Evolutionary conservation across 805 yeast species (phyloP).

Genomic region (Pichia heedii): DNA sequence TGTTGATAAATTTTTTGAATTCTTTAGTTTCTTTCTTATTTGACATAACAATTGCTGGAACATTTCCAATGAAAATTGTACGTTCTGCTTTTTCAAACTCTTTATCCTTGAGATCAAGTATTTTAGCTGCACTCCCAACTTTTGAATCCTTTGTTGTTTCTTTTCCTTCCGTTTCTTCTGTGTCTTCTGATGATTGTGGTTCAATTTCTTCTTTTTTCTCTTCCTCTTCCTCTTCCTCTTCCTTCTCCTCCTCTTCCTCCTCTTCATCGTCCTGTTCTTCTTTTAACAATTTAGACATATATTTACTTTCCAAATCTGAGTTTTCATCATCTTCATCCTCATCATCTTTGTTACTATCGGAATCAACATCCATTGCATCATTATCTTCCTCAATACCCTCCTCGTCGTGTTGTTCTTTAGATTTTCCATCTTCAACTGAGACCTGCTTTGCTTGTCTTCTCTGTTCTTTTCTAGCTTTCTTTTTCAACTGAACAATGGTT

Average conservation of each 20-base stretch:
- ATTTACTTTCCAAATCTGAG: slow-evolving; percentile 11
- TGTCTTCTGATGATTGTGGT: slow-evolving; percentile 14
- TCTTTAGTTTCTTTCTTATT: slow-evolving; percentile 50
- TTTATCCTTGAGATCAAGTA: slow-evolving; percentile 52
- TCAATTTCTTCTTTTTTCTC: slow-evolving; percentile 16
- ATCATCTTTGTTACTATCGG: slow-evolving; percentile 21
- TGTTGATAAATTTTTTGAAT: slow-evolving; percentile 55
- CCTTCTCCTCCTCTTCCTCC: slow-evolving; percentile 14
- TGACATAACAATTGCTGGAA: slow-evolving; percentile 55
- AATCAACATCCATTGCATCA: slow-evolving; percentile 22
- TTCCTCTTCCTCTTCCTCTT: slow-evolving; percentile 2
- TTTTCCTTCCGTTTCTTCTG: slow-evolving; percentile 8
- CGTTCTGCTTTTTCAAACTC: slow-evolving; percentile 77
- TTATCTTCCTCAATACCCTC: slow-evolving; percentile 18
- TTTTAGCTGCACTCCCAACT: slow-evolving; percentile 32
- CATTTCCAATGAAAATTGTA: slow-evolving; percentile 84
- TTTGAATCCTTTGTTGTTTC: slow-evolving; percentile 21
- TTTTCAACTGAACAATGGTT: slow-evolving; percentile 8
- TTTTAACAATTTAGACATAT: slow-evolving; percentile 18
- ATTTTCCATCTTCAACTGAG: slow-evolving; percentile 13
- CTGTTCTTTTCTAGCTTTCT: slow-evolving; percentile 9
- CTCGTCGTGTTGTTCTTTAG: slow-evolving; percentile 16
- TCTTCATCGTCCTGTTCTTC: slow-evolving; percentile 22
- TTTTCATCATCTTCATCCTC: slow-evolving; percentile 18
- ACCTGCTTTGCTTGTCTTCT: slow-evolving; percentile 17